phyloP scores from a whole-genome alignment of 83 land plant genomes.

The Picea abies region DNA sequence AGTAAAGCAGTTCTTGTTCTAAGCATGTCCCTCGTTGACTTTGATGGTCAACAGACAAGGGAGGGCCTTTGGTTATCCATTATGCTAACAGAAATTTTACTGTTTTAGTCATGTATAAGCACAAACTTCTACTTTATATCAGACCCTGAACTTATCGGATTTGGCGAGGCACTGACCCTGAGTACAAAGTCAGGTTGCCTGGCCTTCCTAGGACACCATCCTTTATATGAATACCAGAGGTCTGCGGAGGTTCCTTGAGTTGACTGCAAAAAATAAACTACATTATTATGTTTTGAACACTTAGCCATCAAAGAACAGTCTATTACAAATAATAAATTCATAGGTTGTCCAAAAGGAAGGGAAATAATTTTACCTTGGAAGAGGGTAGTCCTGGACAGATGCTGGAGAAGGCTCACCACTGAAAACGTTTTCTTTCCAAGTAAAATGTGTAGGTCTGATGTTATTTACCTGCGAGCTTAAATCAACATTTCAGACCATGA shows the following conservation, averaged over 20 bases:
- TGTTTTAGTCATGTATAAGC: neutral
- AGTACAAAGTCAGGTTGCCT: neutral
- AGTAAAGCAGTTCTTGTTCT: neutral
- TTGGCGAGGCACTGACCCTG: neutral
- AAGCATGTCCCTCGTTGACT: neutral
- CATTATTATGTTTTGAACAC: neutral
- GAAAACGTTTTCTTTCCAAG: neutral
- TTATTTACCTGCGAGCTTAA: constrained; percentile 11
- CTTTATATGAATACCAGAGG: neutral
- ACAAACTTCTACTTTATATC: neutral
- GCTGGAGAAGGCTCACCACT: neutral
- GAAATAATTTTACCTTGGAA: constrained; percentile 1
- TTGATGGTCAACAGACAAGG: neutral
- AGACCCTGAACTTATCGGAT: constrained; percentile 1
- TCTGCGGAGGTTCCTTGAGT: neutral
- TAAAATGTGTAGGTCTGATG: neutral
- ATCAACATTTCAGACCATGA: neutral
- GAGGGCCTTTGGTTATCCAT: neutral
- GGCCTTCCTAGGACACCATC: neutral
- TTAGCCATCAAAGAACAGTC: neutral
- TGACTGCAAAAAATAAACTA: neutral
- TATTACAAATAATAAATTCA: neutral
- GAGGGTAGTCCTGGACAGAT: neutral
- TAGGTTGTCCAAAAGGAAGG: neutral
- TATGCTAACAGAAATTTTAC: neutral